Conservation (phyloP, 176 grass and related monocot species). For the Avena eriantha region DNA sequence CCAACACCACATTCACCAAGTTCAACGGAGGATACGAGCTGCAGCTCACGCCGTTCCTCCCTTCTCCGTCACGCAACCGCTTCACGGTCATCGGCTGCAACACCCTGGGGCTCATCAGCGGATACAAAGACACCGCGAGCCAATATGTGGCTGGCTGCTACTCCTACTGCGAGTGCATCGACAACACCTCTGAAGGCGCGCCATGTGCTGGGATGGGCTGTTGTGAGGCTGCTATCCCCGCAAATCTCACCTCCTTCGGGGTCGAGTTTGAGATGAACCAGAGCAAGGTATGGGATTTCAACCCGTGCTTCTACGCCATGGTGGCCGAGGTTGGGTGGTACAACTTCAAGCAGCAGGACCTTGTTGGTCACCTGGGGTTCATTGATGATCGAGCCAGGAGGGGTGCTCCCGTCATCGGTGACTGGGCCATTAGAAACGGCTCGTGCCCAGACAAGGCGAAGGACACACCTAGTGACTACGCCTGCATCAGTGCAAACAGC, state of each 20-base stretch:
- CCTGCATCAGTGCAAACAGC: conserved; percentile 19
- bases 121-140: neutral
- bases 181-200: neutral
- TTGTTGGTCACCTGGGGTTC: neutral
- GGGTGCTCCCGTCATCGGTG: neutral
- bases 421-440: conserved; percentile 17
- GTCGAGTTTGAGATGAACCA: neutral
- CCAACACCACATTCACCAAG: neutral
- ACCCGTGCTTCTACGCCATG: conserved; percentile 31
- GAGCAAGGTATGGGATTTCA: neutral
- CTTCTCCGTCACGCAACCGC: neutral
- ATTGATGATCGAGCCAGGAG: neutral
- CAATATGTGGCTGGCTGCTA: conserved; percentile 3
- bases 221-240: neutral
- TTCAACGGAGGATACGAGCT: neutral
- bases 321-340: conserved; percentile 26
- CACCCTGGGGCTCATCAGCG: conserved; percentile 3
- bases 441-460: neutral
- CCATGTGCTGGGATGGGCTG: conserved; percentile 26
- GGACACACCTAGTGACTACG: neutral
- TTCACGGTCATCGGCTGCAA: conserved; percentile 21
- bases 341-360: conserved; percentile 8
- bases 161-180: conserved; percentile 1
- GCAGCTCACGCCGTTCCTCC: neutral
- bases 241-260: neutral